Conservation (phyloP, 1,139 yeast genomes). For the Kazachstania sp. region DNA sequence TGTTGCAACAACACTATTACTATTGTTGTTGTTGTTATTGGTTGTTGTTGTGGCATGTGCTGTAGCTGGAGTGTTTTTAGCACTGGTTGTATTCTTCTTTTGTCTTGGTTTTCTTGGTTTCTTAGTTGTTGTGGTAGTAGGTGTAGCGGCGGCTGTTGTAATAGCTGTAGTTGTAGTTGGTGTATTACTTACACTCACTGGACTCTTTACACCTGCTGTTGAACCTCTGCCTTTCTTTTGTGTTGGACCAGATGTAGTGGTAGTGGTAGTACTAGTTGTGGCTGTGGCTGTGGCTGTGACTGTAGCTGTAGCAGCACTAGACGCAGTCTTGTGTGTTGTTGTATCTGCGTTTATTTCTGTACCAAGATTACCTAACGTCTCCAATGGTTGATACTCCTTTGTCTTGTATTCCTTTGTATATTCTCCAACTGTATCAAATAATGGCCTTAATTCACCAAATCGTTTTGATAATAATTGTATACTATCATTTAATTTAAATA, state of each 20-base stretch:
- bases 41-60: constrained; percentile 6
- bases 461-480: constrained; percentile 23
- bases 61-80: constrained; percentile 13
- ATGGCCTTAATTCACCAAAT: constrained; percentile 19
- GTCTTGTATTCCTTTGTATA: constrained; percentile 16
- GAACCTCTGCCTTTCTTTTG: constrained; percentile 12
- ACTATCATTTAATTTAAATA: constrained; percentile 17
- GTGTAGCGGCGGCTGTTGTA: constrained; percentile 9
- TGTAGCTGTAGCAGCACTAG: background rate
- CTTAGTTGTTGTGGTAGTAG: constrained; percentile 9
- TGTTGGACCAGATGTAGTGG: background rate
- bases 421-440: constrained; percentile 23
- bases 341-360: background rate
- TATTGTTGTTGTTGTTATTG: constrained; percentile 5
- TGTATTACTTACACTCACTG: constrained; percentile 11
- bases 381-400: constrained; percentile 22
- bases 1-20: constrained; percentile 4
- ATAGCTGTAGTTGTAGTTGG: constrained; percentile 8
- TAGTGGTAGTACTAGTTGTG: background rate
- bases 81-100: constrained; percentile 21
- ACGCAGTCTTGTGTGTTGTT: background rate
- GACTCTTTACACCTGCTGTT: constrained; percentile 10
- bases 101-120: constrained; percentile 28
- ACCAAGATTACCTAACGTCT: constrained; percentile 11
- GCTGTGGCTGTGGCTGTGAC: background rate